Evolutionary conservation across 2,329 filamentous ascomycete species (phyloP).

Genomic region (Metarhizium brunneum): DNA sequence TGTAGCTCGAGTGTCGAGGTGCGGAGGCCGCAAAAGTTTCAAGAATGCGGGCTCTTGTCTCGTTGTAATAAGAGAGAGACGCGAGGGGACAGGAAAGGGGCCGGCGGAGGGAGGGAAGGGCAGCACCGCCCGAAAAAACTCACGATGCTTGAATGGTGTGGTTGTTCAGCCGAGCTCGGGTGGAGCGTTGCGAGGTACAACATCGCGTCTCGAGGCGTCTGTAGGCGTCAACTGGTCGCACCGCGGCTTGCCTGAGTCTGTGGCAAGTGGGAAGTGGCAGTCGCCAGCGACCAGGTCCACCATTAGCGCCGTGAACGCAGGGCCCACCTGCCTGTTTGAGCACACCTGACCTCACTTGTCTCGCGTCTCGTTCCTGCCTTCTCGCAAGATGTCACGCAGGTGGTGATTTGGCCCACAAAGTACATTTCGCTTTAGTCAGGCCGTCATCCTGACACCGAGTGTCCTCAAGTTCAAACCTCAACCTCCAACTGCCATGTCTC

Average conservation of each 20-base stretch:
- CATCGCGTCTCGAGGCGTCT: neutral
- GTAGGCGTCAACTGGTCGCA: neutral
- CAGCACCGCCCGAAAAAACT: neutral
- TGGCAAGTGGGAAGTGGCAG: neutral
- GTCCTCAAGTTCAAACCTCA: neutral
- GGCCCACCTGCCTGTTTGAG: conserved; percentile 2
- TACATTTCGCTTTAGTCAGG: too few species aligned
- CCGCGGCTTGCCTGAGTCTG: neutral
- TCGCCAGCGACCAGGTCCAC: neutral
- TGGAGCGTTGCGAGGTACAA: neutral
- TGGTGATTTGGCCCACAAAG: too few species aligned
- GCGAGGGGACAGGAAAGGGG: neutral
- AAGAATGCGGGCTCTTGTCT: conserved; percentile 5
- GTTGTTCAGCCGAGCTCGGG: neutral
- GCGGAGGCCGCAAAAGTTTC: neutral
- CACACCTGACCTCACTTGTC: neutral
- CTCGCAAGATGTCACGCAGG: neutral
- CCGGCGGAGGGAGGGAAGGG: neutral
- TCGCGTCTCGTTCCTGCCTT: conserved; percentile 1
- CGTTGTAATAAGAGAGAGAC: neutral
- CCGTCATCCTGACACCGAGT: too few species aligned
- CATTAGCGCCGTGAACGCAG: neutral
- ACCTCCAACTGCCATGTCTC: conserved; percentile 7
- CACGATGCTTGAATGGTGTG: conserved; percentile 5
- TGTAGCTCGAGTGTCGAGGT: neutral